These are phyloP conservation scores for Cylindricascospora bacillispora DNA, from an alignment of 1,139 yeast genomes.

Conservation along the genomic window DNA sequence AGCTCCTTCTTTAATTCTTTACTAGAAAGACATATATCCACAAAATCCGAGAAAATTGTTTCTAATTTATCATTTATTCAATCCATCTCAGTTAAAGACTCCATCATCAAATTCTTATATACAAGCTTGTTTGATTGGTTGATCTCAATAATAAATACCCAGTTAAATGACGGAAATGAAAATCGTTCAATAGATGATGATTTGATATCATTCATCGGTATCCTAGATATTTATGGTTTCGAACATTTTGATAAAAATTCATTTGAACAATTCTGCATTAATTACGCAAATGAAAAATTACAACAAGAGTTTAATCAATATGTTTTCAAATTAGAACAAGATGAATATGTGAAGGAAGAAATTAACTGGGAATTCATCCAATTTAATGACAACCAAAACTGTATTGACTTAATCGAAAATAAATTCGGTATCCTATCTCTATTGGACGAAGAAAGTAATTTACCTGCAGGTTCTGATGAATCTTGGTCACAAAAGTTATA, in stretches of 20 bases:
- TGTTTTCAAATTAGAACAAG: slow-evolving; percentile 93
- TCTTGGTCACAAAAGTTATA: slow-evolving; percentile 90
- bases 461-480: slow-evolving; percentile 91
- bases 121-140: slow-evolving; percentile 95
- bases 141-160: slow-evolving; percentile 70
- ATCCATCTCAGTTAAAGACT: slow-evolving; percentile 88
- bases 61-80: slow-evolving; percentile 76
- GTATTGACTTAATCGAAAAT: slow-evolving; percentile 87
- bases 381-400: slow-evolving; percentile 94
- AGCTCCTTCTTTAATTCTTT: slow-evolving; percentile 87
- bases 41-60: slow-evolving; percentile 84
- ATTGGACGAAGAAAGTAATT: slow-evolving; percentile 90
- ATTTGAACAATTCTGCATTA: slow-evolving; percentile 95
- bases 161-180: slow-evolving; percentile 47
- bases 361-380: slow-evolving; percentile 97
- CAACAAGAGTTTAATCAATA: slow-evolving; percentile 98
- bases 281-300: slow-evolving; percentile 92
- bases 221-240: slow-evolving; percentile 93
- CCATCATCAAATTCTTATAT: slow-evolving; percentile 89
- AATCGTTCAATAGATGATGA: slow-evolving; percentile 53
- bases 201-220: slow-evolving; percentile 79
- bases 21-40: slow-evolving; percentile 80
- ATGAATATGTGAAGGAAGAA: slow-evolving; percentile 83
- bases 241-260: slow-evolving; percentile 93
- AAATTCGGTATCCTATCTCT: slow-evolving; percentile 80